Base-by-base conservation (phyloP, 1,139 yeast species). In the Pneumocystis oryctolagi region DNA sequence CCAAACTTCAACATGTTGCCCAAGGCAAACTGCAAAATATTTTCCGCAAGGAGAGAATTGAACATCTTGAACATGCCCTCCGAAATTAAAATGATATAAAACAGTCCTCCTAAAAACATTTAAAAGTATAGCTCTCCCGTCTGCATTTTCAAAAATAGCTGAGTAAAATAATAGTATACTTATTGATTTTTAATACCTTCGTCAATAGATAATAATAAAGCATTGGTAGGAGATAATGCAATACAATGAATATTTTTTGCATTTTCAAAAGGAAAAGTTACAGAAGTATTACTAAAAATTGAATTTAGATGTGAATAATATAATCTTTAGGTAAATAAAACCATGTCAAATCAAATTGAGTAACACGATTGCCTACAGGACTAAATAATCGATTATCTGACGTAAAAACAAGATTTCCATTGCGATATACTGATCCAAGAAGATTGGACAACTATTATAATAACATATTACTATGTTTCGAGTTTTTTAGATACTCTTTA, bases 301-400 rank as follows among this genome's bases (percentile, higher is more conserved):
- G n/a, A n/a, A 37, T 37, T 37, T 14, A 37, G 40, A 16, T 14
- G 1, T 25, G n/a, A 31, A 35, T 1, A 25, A 20, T 47, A 3
- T 3, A 12, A 9, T 14, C 20, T 39, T 18, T n/a, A 1, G 18
- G 1, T 3, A 6, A 31, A 2, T 62, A 70, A 39, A 64, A 70
- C 72, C 87, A 85, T 65, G 87, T 79, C 67, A 92, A 78, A 74
- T 92, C 97, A 74, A 90, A 92, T 66, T 88, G 87, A 34, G 90
- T 80, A 58, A 94, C 94, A 70, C 98, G 76, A 73, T 92, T 94
- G 9, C 98, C 98, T 3, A 92, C 97, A 0, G 98, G 98, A 66
- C 95, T 85, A 62, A 92, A 77, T 40, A 92, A 77, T 65, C 82
- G 80, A 0, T 98, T 98, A 72, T 89, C 97, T 1, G 85, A 83